Conservation (phyloP, 2,329 filamentous ascomycete genomes). For the Ophiocordyceps camponoti-rufipedis region DNA sequence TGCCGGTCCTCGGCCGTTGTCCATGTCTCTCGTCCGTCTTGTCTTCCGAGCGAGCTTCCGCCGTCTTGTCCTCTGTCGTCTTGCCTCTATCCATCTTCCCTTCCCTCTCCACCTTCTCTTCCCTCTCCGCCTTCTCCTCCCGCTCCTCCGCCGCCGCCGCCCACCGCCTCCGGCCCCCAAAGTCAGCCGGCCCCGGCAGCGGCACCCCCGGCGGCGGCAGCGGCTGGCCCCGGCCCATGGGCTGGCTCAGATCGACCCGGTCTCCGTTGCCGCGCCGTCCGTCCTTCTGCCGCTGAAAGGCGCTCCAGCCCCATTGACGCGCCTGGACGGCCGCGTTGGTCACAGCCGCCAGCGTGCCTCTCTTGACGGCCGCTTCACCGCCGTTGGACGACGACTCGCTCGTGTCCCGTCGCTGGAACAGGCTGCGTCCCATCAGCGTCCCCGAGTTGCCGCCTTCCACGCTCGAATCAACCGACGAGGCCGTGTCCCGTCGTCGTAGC, state of each 20-base stretch:
- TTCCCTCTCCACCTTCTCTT: background rate
- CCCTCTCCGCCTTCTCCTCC: background rate
- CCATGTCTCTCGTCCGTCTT: slow-evolving; percentile 8
- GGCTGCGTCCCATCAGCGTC: slow-evolving; percentile 14
- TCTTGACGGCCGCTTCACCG: slow-evolving; percentile 18
- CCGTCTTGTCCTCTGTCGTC: background rate
- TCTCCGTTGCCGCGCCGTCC: slow-evolving; percentile 15
- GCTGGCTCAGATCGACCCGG: slow-evolving; percentile 34
- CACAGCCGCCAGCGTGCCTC: slow-evolving; percentile 33
- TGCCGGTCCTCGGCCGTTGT: slow-evolving; percentile 23
- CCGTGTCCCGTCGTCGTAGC: slow-evolving; percentile 16
- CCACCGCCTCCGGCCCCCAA: slow-evolving; percentile 46
- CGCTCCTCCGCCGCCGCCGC: slow-evolving; percentile 14
- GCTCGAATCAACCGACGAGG: slow-evolving; percentile 17
- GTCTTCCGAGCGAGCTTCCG: slow-evolving; percentile 4
- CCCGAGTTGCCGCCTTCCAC: slow-evolving; percentile 10
- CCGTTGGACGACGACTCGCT: slow-evolving; percentile 17
- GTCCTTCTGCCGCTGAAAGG: slow-evolving; percentile 31
- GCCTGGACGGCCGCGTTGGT: slow-evolving; percentile 36
- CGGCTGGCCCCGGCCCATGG: slow-evolving; percentile 69
- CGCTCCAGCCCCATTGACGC: slow-evolving; percentile 40
- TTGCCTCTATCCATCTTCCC: background rate
- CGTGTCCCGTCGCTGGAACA: slow-evolving; percentile 21
- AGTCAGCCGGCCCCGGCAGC: slow-evolving; percentile 47
- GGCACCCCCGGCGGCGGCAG: slow-evolving; percentile 67